These are phyloP conservation scores for Hanseniaspora vineae DNA, from an alignment of 805 yeast species.

Conservation along the genomic window DNA sequence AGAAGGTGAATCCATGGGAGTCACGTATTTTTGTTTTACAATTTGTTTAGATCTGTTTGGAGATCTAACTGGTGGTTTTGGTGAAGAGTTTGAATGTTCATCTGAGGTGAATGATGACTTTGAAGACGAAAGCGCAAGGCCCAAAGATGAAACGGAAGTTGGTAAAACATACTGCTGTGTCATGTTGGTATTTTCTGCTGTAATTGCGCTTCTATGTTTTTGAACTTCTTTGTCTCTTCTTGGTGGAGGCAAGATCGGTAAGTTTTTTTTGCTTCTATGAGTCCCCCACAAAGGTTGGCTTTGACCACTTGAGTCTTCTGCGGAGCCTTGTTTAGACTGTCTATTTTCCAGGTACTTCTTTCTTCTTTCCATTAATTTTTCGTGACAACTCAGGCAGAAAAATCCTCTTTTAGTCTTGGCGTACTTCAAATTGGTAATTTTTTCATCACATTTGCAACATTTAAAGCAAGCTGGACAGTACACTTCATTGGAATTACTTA, in stretches of 20 bases:
- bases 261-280: not conserved
- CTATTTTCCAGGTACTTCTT: conserved; percentile 40
- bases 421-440: conserved; percentile 78
- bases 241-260: not conserved
- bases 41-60: not conserved
- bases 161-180: not conserved
- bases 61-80: not conserved
- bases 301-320: not conserved
- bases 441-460: conserved; percentile 76
- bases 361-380: conserved; percentile 63
- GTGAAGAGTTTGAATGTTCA: not conserved
- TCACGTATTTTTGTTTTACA: no score
- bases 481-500: conserved; percentile 84
- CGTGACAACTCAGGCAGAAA: conserved; percentile 89
- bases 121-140: not conserved
- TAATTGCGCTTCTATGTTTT: not conserved
- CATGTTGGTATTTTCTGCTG: not conserved
- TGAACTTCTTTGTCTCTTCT: not conserved
- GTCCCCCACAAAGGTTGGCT: not conserved
- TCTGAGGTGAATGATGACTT: not conserved
- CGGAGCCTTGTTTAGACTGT: conserved; percentile 4
- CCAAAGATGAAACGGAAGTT: not conserved
- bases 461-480: conserved; percentile 84
- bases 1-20: no score
- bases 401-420: conserved; percentile 89